Base-by-base conservation (phyloP, 768 basidiomycete species). In the Glaciozyma martinii region DNA sequence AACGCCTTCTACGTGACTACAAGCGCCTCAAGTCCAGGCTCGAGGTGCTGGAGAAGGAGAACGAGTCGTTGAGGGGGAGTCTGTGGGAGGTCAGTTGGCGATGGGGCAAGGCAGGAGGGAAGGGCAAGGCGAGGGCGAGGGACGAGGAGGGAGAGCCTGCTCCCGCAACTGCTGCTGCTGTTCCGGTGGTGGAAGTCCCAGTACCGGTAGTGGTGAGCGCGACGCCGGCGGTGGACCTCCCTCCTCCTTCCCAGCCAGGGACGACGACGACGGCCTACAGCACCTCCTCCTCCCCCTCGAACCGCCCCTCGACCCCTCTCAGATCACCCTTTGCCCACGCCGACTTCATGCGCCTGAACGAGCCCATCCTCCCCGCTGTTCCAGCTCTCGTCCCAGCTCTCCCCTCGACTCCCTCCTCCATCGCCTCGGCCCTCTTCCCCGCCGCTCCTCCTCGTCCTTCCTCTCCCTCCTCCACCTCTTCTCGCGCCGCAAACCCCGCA, bases 11-110 rank as follows among this genome's bases (percentile, higher is more conserved):
- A 47, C 46, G 59, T 16, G 59, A 60, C 47, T 60, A 60, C 47
- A 30, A 50, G 47, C 59, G 59, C 6, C 47, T 60, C 15, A 60
- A 49, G 59, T 33, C 30, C 30, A 27, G 59, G 46, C 27, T 60
- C 27, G 59, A 60, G 12, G 47, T 30, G 21, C 46, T 49, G 32
- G 59, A 60, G 47, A 49, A 50, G 46, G 59, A 60, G 59, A 60
- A 60, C 32, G 59, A 60, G n/a, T 47, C 32, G 44, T 30, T 60
- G 19, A 6, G 59, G 21, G 59, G 47, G 0, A 60, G 59, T 33
- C 30, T 60, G 46, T 60, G 59, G 59, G 59, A 60, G 25, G 44
- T 60, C n/a, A 32, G 29, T 13, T 60, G 59, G 59, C 46, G 59
- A 9, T 49, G 19, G 9, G 50, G 47, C n/a, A 59, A 18, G 30